Evolutionary conservation across 2,329 filamentous ascomycete genomes (phyloP), one percentile per base, ranked within the genome.

Genomic region (Aspergillus cejpii): DNA sequence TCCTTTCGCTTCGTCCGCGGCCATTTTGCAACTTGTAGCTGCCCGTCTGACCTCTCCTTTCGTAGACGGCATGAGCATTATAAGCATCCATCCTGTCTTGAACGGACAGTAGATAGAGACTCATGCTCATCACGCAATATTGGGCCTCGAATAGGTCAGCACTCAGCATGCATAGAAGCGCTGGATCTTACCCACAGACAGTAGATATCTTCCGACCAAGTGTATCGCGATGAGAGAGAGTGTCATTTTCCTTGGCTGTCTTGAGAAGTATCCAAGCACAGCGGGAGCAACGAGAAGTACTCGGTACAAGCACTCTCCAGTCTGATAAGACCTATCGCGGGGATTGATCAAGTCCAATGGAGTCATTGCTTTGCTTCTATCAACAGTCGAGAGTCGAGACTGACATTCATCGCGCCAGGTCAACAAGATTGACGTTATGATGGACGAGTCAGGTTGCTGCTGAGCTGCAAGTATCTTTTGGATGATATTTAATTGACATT

Each of bases 381-480:
- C 23, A 11, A 10, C n/a, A 20, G 11, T 4, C 6, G 15, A 21
- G 14, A 11, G 15, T 38, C 15, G 1, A 10, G 15, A 17, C 24
- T 37, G 8, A 23, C 17, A 17, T 24, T 17, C 33, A 59, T 55
- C 53, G 57, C 55, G 54, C 52, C 49, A 56, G 38, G n/a, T 17
- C 15, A 43, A 45, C 43, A 36, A 37, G 31, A 43, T 43, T 59
- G 56, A 56, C 56, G 58, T 52, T 55, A 57, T 55, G 27, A 31
- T 12, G 31, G 33, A 41, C 53, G 47, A 56, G 51, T 54, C 14
- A 45, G 21, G 33, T 24, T 7, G n/a, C 19, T 24, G 15, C 19
- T 41, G 34, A 17, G 12, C 14, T n/a, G 42, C 40, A 37, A 31
- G 44, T 39, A 21, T 33, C 23, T 1, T 33, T 14, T n/a, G n/a